Percentiles rank a stretch among this genome's conserved stretches.
phyloP scores from a whole-genome alignment of 1,139 yeast genomes.

The Chernovozyma aurita region DNA sequence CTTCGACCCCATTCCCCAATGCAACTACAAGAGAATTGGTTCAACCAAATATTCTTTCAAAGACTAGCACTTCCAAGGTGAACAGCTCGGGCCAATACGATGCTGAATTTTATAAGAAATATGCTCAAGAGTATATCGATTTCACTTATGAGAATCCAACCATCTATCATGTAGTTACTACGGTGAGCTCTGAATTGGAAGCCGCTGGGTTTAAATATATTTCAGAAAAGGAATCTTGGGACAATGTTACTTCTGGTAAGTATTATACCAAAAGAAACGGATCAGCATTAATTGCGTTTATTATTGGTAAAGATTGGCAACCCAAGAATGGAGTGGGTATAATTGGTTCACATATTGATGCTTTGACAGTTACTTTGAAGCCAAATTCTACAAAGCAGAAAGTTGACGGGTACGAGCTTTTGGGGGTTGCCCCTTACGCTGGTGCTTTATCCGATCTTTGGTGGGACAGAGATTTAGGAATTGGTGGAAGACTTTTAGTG shows the following conservation, averaged over 20 bases:
- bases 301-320: slow-evolving; percentile 54
- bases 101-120: slow-evolving; percentile 25
- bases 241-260: slow-evolving; percentile 34
- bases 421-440: slow-evolving; percentile 67
- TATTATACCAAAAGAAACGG: slow-evolving; percentile 58
- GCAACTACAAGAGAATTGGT: too few species aligned
- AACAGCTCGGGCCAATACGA: too few species aligned
- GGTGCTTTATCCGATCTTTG: slow-evolving; percentile 53
- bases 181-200: slow-evolving; percentile 38
- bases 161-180: slow-evolving; percentile 52
- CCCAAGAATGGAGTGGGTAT: slow-evolving; percentile 54
- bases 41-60: too few species aligned
- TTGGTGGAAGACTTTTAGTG: slow-evolving; percentile 58
- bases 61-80: too few species aligned
- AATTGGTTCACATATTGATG: slow-evolving; percentile 59
- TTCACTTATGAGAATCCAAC: slow-evolving; percentile 62
- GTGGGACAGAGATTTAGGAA: slow-evolving; percentile 66
- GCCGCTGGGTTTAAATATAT: slow-evolving; percentile 51
- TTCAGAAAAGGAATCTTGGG: slow-evolving; percentile 49
- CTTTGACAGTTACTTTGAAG: slow-evolving; percentile 53
- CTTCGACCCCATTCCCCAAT: too few species aligned
- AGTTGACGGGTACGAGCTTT: slow-evolving; percentile 55
- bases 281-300: slow-evolving; percentile 52
- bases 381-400: slow-evolving; percentile 46
- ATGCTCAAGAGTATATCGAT: slow-evolving; percentile 48